Conservation (phyloP, 495 filamentous ascomycete genomes). For the Penicillium herquei region DNA sequence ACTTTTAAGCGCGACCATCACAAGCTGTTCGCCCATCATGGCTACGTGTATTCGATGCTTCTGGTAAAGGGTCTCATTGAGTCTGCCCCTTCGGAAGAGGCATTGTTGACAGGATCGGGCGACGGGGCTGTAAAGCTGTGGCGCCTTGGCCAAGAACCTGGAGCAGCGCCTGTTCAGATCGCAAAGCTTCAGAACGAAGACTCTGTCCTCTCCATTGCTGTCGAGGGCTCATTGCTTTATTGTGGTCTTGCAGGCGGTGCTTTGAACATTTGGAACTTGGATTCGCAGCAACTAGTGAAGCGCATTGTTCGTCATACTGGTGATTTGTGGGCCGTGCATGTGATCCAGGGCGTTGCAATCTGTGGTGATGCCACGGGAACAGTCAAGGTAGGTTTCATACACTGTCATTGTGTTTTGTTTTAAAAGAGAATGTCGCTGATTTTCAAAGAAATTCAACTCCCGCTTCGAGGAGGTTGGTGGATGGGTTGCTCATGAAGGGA, state of each 20-base stretch:
- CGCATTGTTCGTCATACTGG: slow-evolving; percentile 75
- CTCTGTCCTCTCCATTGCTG: slow-evolving; percentile 76
- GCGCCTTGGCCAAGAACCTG: slow-evolving; percentile 57
- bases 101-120: slow-evolving; percentile 85
- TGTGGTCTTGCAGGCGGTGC: slow-evolving; percentile 86
- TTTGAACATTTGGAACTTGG: slow-evolving; percentile 94
- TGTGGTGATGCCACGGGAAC: slow-evolving; percentile 77
- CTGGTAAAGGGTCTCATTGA: slow-evolving; percentile 65
- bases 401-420: neutral
- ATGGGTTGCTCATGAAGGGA: slow-evolving; percentile 83
- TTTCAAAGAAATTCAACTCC: slow-evolving; percentile 71
- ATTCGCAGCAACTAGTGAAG: slow-evolving; percentile 86
- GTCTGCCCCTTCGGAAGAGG: slow-evolving; percentile 67
- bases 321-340: slow-evolving; percentile 81
- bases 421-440: slow-evolving; percentile 1
- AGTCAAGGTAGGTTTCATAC: slow-evolving; percentile 59
- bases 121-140: slow-evolving; percentile 93
- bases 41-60: slow-evolving; percentile 94
- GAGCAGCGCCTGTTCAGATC: slow-evolving; percentile 53
- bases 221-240: slow-evolving; percentile 87
- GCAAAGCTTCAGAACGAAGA: slow-evolving; percentile 76
- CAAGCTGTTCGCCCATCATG: slow-evolving; percentile 86
- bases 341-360: slow-evolving; percentile 81
- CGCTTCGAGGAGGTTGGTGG: slow-evolving; percentile 79
- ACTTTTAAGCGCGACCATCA: slow-evolving; percentile 84